Base-by-base conservation (phyloP, 1,139 yeast genomes). In the Sugiyamaella paludigena region DNA sequence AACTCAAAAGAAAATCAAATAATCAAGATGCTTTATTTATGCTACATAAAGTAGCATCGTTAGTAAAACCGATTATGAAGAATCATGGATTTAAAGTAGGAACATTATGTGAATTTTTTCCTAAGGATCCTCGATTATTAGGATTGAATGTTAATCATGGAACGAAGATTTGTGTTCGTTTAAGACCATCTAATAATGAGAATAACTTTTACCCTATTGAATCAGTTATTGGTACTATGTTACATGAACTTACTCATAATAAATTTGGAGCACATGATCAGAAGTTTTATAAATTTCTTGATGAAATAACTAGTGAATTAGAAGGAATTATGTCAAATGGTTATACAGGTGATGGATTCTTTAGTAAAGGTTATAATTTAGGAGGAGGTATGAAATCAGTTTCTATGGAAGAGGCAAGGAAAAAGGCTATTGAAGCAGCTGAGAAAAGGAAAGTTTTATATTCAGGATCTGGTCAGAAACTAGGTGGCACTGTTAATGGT, bases 111-210 rank as follows among this genome's bases (percentile, higher is more conserved):
- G 98, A 92, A 67, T 87, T 92, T 79, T 85, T 73, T 58, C 98
- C 98, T n/a, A 82, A 78, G 56, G 75, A 79, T 60, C 72, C 77
- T 1, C 70, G 76, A 33, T 68, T 92, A 30, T 70, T 91, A 12
- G 98, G 98, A 0, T 68, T 89, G 52, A 92, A 92, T 67, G 89
- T 88, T n/a, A 87, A 88, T 61, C 70, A 70, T n/a, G 98, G 98
- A 1, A 74, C 72, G 54, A 86, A 85, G 65, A 82, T 92, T 16
- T 76, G 85, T 65, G 62, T 92, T 9, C 68, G 98, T 49, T 71
- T 92, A 41, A 71, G 98, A 49, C 77, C 77, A 38, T 78, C 81
- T 16, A 66, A 72, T 24, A 79, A 84, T 61, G 79, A 78, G 34
- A 61, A 70, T 29, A 70, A 68, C 67, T 89, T 91, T 62, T 67